These are phyloP conservation scores for Spirogloea muscicola DNA, from an alignment of 139 green algal species.

Conservation along the genomic window DNA sequence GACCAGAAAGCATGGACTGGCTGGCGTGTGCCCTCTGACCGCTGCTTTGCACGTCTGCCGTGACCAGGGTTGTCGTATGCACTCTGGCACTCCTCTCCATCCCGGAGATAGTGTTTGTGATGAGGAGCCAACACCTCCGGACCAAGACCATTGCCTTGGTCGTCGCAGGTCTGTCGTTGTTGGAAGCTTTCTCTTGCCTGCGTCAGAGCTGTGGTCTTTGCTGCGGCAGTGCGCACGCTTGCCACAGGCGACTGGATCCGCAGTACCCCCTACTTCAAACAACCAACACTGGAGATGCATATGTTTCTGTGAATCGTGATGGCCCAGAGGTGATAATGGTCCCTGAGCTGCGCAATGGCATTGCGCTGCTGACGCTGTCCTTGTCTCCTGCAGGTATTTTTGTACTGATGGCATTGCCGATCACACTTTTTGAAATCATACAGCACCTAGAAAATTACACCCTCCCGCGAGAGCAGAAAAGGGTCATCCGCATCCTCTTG, in stretches of 20 bases:
- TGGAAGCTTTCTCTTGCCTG: not conserved
- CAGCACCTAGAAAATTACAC: conserved; percentile 90
- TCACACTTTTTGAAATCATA: conserved; percentile 81
- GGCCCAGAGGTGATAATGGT: not conserved
- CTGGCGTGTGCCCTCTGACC: no score
- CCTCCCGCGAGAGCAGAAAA: conserved; percentile 75
- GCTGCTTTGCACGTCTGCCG: no score
- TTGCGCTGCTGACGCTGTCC: not conserved
- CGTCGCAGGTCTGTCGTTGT: not conserved
- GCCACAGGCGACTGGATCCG: not conserved
- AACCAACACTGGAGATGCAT: not conserved
- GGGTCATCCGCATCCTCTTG: conserved; percentile 85
- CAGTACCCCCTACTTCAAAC: not conserved
- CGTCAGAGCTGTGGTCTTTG: not conserved
- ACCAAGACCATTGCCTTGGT: conserved; percentile 22
- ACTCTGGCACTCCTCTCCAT: conserved; percentile 11
- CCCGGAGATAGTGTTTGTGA: not conserved
- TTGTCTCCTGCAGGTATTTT: conserved; percentile 86
- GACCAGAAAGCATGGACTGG: no score
- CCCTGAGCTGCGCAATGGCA: not conserved
- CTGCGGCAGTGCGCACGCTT: not conserved
- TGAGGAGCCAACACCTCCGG: conserved; percentile 3
- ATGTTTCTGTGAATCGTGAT: not conserved
- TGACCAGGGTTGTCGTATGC: conserved; percentile 8
- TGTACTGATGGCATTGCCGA: conserved; percentile 78